Evolutionary conservation across 116 monocot species (phyloP).

Genomic region (Trichopus zeylanicus): DNA sequence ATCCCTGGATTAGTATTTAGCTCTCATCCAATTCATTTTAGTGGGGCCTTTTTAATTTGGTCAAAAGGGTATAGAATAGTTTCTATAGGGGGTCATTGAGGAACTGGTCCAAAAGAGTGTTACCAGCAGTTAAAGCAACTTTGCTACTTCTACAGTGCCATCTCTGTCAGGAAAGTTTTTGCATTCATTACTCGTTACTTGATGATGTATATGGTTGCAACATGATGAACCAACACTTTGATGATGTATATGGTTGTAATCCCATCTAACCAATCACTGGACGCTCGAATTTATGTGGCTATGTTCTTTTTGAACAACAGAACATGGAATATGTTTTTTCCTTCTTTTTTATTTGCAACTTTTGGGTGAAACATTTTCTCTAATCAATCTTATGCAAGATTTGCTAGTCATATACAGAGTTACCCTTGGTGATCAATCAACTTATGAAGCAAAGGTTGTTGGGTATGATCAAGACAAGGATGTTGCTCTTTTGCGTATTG

Average conservation of each 20-base stretch:
- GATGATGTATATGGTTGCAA: background rate
- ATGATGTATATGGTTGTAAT: background rate
- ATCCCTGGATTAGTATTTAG: background rate
- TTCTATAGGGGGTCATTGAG: background rate
- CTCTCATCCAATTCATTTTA: background rate
- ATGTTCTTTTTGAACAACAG: too few relatives aligned
- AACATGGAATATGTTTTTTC: too few relatives aligned
- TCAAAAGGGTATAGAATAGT: background rate
- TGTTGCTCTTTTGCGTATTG: slow-evolving; percentile 89
- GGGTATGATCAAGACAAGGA: slow-evolving; percentile 99
- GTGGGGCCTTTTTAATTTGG: background rate
- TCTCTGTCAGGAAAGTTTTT: background rate
- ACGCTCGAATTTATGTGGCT: background rate
- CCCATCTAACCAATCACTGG: background rate
- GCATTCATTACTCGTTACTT: background rate
- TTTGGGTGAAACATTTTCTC: background rate
- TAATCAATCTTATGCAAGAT: slow-evolving; percentile 3
- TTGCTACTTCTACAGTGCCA: background rate
- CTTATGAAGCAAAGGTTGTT: slow-evolving; percentile 83
- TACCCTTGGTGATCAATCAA: slow-evolving; percentile 92
- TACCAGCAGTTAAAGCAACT: background rate
- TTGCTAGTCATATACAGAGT: slow-evolving; percentile 70
- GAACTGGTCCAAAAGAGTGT: background rate
- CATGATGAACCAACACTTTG: background rate
- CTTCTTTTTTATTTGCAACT: background rate